These are phyloP conservation scores for Tricholoma flavovirens DNA, from an alignment of 768 basidiomycete species.

Conservation along the genomic window DNA sequence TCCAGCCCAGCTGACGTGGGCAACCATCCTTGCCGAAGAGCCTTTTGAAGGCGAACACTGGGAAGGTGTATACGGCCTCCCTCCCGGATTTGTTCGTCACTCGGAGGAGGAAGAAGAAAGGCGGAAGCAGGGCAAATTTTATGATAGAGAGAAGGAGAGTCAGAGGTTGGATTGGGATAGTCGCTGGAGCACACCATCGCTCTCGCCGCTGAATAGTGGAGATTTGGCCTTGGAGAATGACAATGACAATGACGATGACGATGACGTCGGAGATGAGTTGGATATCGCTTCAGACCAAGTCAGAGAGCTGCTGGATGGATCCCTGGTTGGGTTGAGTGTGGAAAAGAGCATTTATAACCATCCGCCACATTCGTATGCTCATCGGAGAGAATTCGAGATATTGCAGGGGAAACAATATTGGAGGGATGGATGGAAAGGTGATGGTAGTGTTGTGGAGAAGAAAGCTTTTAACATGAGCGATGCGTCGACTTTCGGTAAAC, in stretches of 20 bases:
- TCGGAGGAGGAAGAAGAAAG: conserved; percentile 28
- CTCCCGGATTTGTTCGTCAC: conserved; percentile 33
- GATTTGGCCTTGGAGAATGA: conserved; percentile 34
- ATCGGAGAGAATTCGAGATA: conserved; percentile 55
- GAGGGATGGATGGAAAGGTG: conserved; percentile 58
- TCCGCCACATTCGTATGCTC: conserved; percentile 33
- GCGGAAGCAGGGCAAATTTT: conserved; percentile 19
- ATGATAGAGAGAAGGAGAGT: conserved; percentile 18
- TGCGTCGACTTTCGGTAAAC: conserved; percentile 65
- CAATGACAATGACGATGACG: background rate
- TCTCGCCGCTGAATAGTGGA: conserved; percentile 60
- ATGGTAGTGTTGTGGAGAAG: conserved; percentile 31
- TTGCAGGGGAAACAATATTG: conserved; percentile 68
- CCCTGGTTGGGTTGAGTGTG: background rate
- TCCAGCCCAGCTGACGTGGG: conserved; percentile 57
- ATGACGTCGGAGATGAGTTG: background rate
- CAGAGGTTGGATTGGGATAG: conserved; percentile 30
- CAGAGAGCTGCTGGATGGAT: background rate
- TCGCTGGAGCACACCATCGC: conserved; percentile 57
- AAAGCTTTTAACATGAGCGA: conserved; percentile 56
- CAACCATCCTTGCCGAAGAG: conserved; percentile 73
- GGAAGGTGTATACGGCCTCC: conserved; percentile 62
- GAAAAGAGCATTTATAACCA: conserved; percentile 4
- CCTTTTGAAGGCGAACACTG: conserved; percentile 85
- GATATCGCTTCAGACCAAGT: background rate